Percentiles rank a stretch among this genome's conserved stretches.
phyloP scores from a whole-genome alignment of 441 rosid genomes.

The Corymbia calophylla region DNA sequence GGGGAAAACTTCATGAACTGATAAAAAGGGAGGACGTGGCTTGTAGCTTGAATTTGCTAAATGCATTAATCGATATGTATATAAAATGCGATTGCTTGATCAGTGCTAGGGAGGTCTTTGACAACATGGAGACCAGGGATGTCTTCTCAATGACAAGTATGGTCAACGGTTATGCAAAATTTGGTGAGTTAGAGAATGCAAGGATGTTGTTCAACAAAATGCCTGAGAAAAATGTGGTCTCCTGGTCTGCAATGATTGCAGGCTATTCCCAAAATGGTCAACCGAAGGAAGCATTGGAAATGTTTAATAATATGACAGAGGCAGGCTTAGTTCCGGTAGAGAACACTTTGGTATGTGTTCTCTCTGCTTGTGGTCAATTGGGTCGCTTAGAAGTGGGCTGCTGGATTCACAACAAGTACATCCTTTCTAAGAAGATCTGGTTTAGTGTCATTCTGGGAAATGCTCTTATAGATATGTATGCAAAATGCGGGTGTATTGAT shows the following conservation, averaged over 20 bases:
- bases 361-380: conserved; percentile 13
- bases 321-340: background rate
- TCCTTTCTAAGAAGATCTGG: background rate
- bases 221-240: conserved; percentile 8
- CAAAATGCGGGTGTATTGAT: conserved; percentile 7
- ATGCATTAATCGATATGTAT: conserved; percentile 8
- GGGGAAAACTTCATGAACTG: conserved; percentile 1
- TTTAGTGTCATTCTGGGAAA: conserved; percentile 9
- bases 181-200: background rate
- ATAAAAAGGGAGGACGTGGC: background rate
- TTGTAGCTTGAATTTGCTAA: background rate
- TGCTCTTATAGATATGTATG: conserved; percentile 5
- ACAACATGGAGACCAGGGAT: conserved; percentile 5
- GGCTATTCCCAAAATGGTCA: conserved; percentile 11
- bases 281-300: conserved; percentile 7
- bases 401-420: background rate
- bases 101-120: conserved; percentile 2
- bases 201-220: conserved; percentile 5
- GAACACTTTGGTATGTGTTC: conserved; percentile 9
- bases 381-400: conserved; percentile 5
- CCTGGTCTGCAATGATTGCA: conserved; percentile 15
- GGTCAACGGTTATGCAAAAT: conserved; percentile 12
- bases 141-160: conserved; percentile 15
- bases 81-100: conserved; percentile 10
- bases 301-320: conserved; percentile 4